These are phyloP conservation scores for Fusarium bulbicola DNA, from an alignment of 2,329 filamentous ascomycete genomes.

Conservation along the genomic window DNA sequence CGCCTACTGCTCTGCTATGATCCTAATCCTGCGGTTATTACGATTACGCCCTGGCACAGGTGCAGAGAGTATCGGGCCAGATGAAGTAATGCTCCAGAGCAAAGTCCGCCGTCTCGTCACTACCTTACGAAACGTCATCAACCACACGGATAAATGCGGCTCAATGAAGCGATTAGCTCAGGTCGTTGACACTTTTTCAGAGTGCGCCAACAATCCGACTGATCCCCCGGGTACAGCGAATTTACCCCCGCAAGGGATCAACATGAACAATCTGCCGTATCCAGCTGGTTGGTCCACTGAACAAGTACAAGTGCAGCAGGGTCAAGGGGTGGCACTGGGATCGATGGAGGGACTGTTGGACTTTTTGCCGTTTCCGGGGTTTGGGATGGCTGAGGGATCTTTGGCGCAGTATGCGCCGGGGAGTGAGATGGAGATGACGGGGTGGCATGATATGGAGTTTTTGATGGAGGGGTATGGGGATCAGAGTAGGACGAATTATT, in stretches of 20 bases:
- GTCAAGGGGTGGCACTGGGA: neutral
- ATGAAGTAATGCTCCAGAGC: constrained; percentile 15
- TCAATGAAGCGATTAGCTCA: constrained; percentile 44
- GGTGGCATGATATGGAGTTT: constrained; percentile 38
- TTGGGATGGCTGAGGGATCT: constrained; percentile 5
- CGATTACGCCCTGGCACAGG: neutral
- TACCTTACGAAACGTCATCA: constrained; percentile 30
- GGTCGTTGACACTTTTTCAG: constrained; percentile 42
- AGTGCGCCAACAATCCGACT: constrained; percentile 29
- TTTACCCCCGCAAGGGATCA: neutral
- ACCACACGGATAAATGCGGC: constrained; percentile 40
- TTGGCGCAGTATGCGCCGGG: constrained; percentile 24
- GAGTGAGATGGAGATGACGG: constrained; percentile 25
- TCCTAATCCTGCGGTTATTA: constrained; percentile 26
- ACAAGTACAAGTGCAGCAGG: constrained; percentile 1
- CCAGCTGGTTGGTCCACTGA: neutral
- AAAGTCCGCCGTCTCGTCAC: constrained; percentile 17
- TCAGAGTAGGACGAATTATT: neutral
- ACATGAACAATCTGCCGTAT: neutral
- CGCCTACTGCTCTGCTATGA: constrained; percentile 48
- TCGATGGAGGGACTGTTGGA: constrained; percentile 31
- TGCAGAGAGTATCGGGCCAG: neutral
- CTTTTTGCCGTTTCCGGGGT: constrained; percentile 19
- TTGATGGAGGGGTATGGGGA: constrained; percentile 32
- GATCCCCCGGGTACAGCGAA: neutral